phyloP scores from a whole-genome alignment of 768 basidiomycete genomes.

The Mycena polygramma region DNA sequence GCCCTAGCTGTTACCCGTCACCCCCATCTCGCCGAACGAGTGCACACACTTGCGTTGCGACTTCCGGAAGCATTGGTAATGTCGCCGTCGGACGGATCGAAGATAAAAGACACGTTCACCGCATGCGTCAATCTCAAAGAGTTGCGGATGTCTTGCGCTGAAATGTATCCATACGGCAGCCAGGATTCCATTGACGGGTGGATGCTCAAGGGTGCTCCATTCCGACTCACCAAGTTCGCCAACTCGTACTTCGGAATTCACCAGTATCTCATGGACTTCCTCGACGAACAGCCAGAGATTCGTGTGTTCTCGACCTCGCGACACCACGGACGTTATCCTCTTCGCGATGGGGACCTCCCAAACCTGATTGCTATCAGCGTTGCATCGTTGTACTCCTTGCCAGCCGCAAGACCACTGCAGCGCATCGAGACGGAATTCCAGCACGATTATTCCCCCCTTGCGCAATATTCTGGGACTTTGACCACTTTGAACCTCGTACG shows the following conservation, averaged over 20 bases:
- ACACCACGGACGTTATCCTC: neutral
- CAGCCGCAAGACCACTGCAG: slow-evolving; percentile 5
- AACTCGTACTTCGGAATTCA: slow-evolving; percentile 10
- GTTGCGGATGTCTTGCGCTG: neutral
- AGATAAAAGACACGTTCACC: neutral
- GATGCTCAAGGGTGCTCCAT: slow-evolving; percentile 19
- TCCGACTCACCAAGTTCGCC: slow-evolving; percentile 20
- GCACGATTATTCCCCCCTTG: neutral
- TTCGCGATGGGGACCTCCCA: neutral
- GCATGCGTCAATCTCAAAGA: slow-evolving; percentile 19
- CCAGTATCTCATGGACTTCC: neutral
- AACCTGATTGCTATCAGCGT: slow-evolving; percentile 3
- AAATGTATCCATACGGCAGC: neutral
- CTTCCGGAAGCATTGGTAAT: neutral
- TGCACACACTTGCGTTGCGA: slow-evolving; percentile 11
- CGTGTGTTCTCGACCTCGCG: slow-evolving; percentile 6
- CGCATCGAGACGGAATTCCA: neutral
- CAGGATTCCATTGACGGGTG: neutral
- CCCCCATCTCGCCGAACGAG: slow-evolving; percentile 20
- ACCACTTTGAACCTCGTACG: slow-evolving; percentile 19
- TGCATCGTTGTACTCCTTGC: neutral
- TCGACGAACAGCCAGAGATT: slow-evolving; percentile 15
- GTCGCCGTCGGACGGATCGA: neutral
- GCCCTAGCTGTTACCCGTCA: slow-evolving; percentile 4
- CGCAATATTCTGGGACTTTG: slow-evolving; percentile 2